Base-by-base conservation (phyloP, 768 basidiomycete genomes). In the Brasilioporus rufonigricans region DNA sequence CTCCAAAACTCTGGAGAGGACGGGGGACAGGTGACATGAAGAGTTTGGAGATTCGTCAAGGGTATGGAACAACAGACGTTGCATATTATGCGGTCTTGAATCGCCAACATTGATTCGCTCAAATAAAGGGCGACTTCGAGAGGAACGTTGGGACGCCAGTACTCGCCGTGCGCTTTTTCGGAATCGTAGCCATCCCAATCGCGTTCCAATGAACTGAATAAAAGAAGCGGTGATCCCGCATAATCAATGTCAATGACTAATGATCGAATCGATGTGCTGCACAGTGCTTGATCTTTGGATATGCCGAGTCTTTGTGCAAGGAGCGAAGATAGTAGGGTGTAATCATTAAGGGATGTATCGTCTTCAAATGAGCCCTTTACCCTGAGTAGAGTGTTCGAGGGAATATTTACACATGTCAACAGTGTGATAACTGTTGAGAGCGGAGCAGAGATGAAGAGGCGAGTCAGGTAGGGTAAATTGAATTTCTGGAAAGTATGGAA, bases 331-430 rank as follows among this genome's bases (percentile, higher is more conserved):
- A 55, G 19, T 12, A 7, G 6, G 12, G 38, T 4, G 19, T 23
- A 44, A n/a, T 50, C 40, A 1, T 55, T 41, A 1, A 27, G 21
- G 36, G 27, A 5, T 4, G 27, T 5, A 5, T 29, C 27, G 9
- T 29, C 9, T 9, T 29, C 27, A 29, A 9, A 29, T 9, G 5
- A 29, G 27, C 27, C 4, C 3, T n/a, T 8, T 27, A 51, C 10
- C 11, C 24, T 46, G 29, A 55, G 5, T 19, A 38, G 33, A 12
- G 52, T 32, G 9, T 35, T 4, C 14, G 10, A 16, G 10, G 59
- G 56, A 11, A 62, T 21, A 19, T 50, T 23, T 9, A 61, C 26
- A 16, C 19, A 39, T 14, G 53, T 48, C 5, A 62, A 10, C 2
- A 61, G 27, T 7, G 21, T 26, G 24, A 48, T 9, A 4, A 56